phyloP scores from a whole-genome alignment of 345 rosid genomes.

The Microcos paniculata region DNA sequence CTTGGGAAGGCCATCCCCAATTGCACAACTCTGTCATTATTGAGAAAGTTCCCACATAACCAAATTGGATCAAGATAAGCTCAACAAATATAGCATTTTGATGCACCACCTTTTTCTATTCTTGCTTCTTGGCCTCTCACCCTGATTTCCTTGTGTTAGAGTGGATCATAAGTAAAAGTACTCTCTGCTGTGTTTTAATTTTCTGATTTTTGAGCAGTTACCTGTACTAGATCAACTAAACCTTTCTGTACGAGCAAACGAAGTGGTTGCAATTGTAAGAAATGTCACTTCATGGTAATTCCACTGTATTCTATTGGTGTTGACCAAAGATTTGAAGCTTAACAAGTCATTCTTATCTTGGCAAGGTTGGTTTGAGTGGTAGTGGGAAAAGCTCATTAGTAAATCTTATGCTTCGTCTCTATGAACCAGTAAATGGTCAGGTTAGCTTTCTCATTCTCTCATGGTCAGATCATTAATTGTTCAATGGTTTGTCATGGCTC shows the following conservation, averaged over 20 bases:
- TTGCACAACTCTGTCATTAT: not conserved
- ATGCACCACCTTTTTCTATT: not conserved
- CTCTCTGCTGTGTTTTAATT: not conserved
- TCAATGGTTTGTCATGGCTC: not conserved
- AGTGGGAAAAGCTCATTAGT: slow-evolving; percentile 51
- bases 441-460: slow-evolving; percentile 19
- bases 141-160: not conserved
- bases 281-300: not conserved
- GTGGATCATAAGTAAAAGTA: not conserved
- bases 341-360: slow-evolving; percentile 8
- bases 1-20: not conserved
- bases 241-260: slow-evolving; percentile 37
- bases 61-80: not conserved
- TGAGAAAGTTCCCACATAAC: not conserved
- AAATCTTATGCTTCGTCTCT: slow-evolving; percentile 42
- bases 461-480: not conserved
- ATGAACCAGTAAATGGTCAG: slow-evolving; percentile 45
- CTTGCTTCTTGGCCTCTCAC: not conserved
- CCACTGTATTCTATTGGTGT: slow-evolving; percentile 2
- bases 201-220: slow-evolving; percentile 26
- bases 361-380: slow-evolving; percentile 50
- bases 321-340: not conserved
- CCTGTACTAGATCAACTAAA: slow-evolving; percentile 33
- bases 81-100: slow-evolving; percentile 1
- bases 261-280: slow-evolving; percentile 50